Evolutionary conservation across 2,329 filamentous ascomycete species (phyloP).

Genomic region (Talaromyces sp.): DNA sequence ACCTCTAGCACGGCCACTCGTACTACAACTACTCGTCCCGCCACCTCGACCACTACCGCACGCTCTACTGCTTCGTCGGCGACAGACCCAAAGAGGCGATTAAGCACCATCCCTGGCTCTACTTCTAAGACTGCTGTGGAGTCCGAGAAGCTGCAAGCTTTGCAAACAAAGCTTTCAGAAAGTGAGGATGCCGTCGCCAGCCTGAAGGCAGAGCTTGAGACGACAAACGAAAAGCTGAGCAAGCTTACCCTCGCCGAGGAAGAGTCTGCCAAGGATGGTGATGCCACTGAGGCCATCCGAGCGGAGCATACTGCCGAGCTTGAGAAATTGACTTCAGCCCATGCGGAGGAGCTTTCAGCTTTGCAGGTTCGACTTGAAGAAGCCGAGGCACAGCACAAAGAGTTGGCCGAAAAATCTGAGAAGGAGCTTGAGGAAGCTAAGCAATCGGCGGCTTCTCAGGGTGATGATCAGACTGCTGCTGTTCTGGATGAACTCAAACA

Average conservation of each 20-base stretch:
- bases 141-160: slow-evolving; percentile 36
- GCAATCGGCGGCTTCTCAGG: slow-evolving; percentile 37
- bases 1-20: slow-evolving; percentile 24
- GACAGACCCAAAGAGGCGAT: slow-evolving; percentile 37
- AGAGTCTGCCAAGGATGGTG: slow-evolving; percentile 23
- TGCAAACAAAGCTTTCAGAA: slow-evolving; percentile 40
- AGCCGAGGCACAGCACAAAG: slow-evolving; percentile 38
- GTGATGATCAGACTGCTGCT: slow-evolving; percentile 37
- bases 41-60: slow-evolving; percentile 25
- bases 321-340: slow-evolving; percentile 33
- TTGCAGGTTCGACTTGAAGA: slow-evolving; percentile 40
- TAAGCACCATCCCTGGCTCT: slow-evolving; percentile 37
- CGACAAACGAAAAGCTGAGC: slow-evolving; percentile 38
- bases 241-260: slow-evolving; percentile 34
- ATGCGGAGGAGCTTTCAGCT: slow-evolving; percentile 37
- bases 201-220: slow-evolving; percentile 38
- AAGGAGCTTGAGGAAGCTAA: slow-evolving; percentile 45
- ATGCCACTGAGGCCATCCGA: slow-evolving; percentile 28
- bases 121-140: slow-evolving; percentile 32
- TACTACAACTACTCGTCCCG: slow-evolving; percentile 14
- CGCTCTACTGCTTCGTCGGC: slow-evolving; percentile 27
- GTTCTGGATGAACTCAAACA: slow-evolving; percentile 43
- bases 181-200: slow-evolving; percentile 39
- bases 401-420: slow-evolving; percentile 39
- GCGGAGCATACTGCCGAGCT: slow-evolving; percentile 39